Percentiles rank a stretch among this genome's conserved stretches.
Evolutionary conservation across 163 green algal species (phyloP).

Genomic region (Botryococcus braunii): DNA sequence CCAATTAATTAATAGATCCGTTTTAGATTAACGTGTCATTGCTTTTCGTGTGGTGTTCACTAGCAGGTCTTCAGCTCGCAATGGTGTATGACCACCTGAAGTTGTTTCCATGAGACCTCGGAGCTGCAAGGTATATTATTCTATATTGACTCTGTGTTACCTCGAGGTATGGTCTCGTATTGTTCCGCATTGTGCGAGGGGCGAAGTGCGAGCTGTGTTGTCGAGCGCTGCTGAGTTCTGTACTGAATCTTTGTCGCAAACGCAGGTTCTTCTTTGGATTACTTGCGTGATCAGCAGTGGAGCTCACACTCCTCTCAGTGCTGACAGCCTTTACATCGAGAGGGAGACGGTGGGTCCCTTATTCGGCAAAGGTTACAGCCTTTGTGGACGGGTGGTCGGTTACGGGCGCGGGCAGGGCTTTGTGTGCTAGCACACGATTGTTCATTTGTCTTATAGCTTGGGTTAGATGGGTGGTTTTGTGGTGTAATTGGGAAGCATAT

Average conservation of each 20-base stretch:
- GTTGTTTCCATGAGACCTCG: conserved; percentile 19
- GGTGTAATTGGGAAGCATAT: neutral
- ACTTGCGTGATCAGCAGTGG: conserved; percentile 35
- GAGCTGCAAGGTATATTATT: conserved; percentile 22
- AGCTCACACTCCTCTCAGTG: conserved; percentile 11
- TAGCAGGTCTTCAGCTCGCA: too few relatives aligned
- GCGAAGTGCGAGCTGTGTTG: neutral
- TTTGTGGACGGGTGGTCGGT: neutral
- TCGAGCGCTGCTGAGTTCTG: neutral
- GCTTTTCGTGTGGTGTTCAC: too few relatives aligned
- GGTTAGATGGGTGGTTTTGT: neutral
- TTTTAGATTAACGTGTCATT: too few relatives aligned
- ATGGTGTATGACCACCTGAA: too few relatives aligned
- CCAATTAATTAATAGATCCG: too few relatives aligned
- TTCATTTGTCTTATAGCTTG: neutral
- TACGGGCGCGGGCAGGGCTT: neutral
- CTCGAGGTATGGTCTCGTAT: conserved; percentile 24
- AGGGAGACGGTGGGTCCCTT: conserved; percentile 33
- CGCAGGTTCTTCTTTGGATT: conserved; percentile 46
- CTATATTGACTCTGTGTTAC: conserved; percentile 34
- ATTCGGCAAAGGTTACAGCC: neutral
- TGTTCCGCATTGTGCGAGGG: neutral
- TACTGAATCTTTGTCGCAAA: neutral
- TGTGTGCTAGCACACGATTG: neutral
- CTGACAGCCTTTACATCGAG: conserved; percentile 33